Percentiles rank a stretch among this genome's conserved stretches.
Evolutionary conservation across 352 stramenopile genomes (phyloP).

Genomic region (Globisporangium takayamanum): DNA sequence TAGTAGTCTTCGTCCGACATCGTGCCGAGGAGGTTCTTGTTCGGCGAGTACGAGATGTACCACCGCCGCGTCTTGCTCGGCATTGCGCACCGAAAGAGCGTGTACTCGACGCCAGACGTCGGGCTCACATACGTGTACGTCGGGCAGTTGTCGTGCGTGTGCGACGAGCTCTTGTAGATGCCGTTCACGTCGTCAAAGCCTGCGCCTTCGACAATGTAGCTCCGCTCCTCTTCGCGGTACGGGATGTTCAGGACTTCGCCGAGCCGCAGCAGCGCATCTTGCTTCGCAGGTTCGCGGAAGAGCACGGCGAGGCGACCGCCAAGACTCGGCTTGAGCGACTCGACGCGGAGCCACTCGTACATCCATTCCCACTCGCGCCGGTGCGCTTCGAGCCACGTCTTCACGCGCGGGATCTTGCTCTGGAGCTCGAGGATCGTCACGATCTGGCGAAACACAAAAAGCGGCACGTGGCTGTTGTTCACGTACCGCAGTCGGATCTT

Average conservation of each 20-base stretch:
- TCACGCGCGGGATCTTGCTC: constrained; percentile 50
- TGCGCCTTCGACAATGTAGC: constrained; percentile 87
- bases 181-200: constrained; percentile 91
- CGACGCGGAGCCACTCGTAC: constrained; percentile 84
- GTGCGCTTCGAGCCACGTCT: constrained; percentile 47
- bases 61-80: constrained; percentile 96
- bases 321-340: constrained; percentile 75
- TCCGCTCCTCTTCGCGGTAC: constrained; percentile 68
- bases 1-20: constrained; percentile 87
- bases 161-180: constrained; percentile 85
- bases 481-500: constrained; percentile 56
- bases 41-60: constrained; percentile 96
- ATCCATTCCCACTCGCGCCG: constrained; percentile 70
- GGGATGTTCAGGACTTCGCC: constrained; percentile 54
- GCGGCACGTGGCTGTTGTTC: constrained; percentile 59
- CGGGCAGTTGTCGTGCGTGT: constrained; percentile 69
- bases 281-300: constrained; percentile 65
- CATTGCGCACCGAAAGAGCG: constrained; percentile 97
- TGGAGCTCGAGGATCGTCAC: constrained; percentile 63
- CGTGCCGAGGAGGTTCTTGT: constrained; percentile 80
- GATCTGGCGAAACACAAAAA: constrained; percentile 81
- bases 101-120: constrained; percentile 81
- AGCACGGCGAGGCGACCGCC: constrained; percentile 59
- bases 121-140: constrained; percentile 50
- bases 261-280: constrained; percentile 60